Percentiles rank a stretch among this genome's conserved stretches.
phyloP scores from a whole-genome alignment of 305 asterid genomes.

The Rubia tinctorum region DNA sequence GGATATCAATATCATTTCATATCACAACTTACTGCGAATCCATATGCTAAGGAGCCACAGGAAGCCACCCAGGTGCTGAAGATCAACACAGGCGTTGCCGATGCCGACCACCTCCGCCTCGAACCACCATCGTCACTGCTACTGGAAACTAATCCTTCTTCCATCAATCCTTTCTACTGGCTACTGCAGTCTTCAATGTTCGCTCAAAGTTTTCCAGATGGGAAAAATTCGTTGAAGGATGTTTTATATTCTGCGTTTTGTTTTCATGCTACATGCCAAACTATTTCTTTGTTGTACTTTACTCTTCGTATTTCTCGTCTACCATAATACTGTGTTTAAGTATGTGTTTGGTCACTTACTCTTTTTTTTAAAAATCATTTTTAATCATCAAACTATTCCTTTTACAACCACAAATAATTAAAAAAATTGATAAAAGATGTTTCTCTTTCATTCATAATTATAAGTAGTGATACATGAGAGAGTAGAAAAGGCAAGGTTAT shows the following conservation, averaged over 20 bases:
- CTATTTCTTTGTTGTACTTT: not conserved
- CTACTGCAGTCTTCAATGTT: not conserved
- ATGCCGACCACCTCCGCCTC: not conserved
- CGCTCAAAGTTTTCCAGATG: not conserved
- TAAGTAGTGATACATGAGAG: too few relatives aligned
- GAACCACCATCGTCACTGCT: not conserved
- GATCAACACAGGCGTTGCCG: conserved; percentile 21
- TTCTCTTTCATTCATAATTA: too few relatives aligned
- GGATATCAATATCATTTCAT: too few relatives aligned
- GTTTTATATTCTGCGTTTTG: not conserved
- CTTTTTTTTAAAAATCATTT: too few relatives aligned
- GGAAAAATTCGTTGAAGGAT: not conserved
- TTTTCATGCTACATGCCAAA: not conserved
- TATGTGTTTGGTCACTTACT: not conserved
- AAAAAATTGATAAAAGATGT: too few relatives aligned
- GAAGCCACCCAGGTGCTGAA: conserved; percentile 28
- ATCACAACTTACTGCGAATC: conserved; percentile 32
- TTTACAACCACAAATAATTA: too few relatives aligned
- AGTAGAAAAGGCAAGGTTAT: too few relatives aligned
- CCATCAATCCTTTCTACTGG: not conserved
- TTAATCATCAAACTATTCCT: too few relatives aligned
- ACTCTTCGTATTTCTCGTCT: not conserved
- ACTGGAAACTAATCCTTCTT: not conserved
- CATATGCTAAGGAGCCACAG: conserved; percentile 30
- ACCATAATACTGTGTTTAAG: not conserved